Evolutionary conservation across 768 basidiomycete species (phyloP).

Genomic region (Tricholomella constricta): DNA sequence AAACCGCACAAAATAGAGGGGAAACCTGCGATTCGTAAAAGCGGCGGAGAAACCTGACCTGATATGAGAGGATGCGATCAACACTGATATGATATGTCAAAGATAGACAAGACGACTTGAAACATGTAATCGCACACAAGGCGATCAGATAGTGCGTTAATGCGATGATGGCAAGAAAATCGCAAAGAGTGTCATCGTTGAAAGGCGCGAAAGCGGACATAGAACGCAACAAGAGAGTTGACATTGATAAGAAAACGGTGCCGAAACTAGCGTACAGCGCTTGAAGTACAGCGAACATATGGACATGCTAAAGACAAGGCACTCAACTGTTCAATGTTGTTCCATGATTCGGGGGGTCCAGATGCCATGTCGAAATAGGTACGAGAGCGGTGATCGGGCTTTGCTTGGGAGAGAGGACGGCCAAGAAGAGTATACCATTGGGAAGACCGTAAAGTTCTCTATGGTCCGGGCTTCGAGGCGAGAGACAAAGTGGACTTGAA

Average conservation of each 20-base stretch:
- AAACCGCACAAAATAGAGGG: background rate
- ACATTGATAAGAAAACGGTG: background rate
- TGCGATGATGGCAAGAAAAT: background rate
- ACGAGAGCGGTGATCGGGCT: constrained; percentile 8
- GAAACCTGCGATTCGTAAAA: constrained; percentile 10
- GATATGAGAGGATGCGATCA: constrained; percentile 4
- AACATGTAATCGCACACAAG: background rate
- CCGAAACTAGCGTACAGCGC: background rate
- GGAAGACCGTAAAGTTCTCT: background rate
- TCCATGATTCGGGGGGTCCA: background rate
- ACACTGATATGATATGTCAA: constrained; percentile 11
- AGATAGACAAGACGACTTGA: background rate
- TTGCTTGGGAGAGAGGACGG: background rate
- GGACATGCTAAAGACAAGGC: constrained; percentile 10
- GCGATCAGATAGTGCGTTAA: background rate
- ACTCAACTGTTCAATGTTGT: constrained; percentile 5
- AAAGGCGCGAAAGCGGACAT: background rate
- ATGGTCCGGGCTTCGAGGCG: background rate
- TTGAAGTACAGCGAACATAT: constrained; percentile 1
- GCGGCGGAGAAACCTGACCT: too few species aligned
- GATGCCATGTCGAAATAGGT: background rate
- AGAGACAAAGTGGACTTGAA: too few species aligned
- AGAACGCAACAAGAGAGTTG: too few species aligned
- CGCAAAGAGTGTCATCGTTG: background rate
- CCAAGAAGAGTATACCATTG: background rate